Evolutionary conservation across 768 basidiomycete species (phyloP).

Genomic region (Termitomyces heimii): DNA sequence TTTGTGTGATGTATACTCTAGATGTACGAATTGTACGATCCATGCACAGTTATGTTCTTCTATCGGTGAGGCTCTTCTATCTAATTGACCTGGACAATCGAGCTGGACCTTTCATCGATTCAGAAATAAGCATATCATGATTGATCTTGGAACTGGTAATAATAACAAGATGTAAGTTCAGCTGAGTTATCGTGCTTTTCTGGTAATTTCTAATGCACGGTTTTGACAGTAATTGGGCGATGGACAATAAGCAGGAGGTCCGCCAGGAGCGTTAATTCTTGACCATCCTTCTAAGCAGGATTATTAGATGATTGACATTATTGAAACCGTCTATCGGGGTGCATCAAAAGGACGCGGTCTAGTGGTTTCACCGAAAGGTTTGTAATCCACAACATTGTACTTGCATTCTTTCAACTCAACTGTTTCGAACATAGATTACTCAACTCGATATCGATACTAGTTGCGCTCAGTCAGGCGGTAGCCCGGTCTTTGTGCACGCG

Average conservation of each 20-base stretch:
- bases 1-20: constrained; percentile 21
- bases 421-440: not conserved
- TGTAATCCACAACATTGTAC: not conserved
- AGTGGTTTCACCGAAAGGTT: constrained; percentile 94
- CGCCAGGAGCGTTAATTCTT: constrained; percentile 10
- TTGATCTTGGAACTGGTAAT: constrained; percentile 98
- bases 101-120: constrained; percentile 5
- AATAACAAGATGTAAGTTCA: constrained; percentile 93
- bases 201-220: constrained; percentile 5
- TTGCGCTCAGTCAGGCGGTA: not conserved
- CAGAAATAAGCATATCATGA: constrained; percentile 99
- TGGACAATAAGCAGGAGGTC: constrained; percentile 98
- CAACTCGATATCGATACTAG: constrained; percentile 2
- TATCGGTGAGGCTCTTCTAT: constrained; percentile 61
- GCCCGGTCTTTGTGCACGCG: not conserved
- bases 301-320: constrained; percentile 86
- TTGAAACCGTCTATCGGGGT: constrained; percentile 97
- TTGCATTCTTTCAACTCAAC: not conserved
- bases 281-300: not conserved
- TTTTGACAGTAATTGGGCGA: constrained; percentile 85
- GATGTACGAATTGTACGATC: constrained; percentile 99
- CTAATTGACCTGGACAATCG: not conserved
- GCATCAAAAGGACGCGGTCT: constrained; percentile 97
- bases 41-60: constrained; percentile 98
- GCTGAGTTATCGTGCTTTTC: not conserved